Evolutionary conservation across 352 stramenopile species (phyloP).

Genomic region (Elongisporangium anandrum): DNA sequence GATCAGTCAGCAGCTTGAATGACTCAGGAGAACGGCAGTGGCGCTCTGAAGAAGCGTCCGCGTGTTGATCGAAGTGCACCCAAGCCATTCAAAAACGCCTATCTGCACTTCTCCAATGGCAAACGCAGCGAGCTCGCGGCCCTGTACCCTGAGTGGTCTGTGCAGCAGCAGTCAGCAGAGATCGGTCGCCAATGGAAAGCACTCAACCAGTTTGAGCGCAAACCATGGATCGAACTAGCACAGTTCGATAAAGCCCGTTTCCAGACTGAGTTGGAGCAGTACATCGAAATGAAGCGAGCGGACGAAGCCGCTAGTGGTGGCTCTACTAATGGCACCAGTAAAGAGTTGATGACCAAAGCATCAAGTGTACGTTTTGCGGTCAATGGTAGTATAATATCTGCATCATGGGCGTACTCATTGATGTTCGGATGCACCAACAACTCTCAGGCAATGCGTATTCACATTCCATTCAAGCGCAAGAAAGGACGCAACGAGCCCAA

Average conservation of each 20-base stretch:
- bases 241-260: constrained; percentile 57
- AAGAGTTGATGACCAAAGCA: neutral
- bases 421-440: no score
- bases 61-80: constrained; percentile 6
- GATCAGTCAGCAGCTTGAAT: constrained; percentile 3
- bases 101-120: constrained; percentile 40
- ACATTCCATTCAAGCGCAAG: constrained; percentile 22
- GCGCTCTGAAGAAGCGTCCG: constrained; percentile 4
- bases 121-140: constrained; percentile 27
- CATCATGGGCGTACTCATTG: no score
- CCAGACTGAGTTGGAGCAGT: constrained; percentile 28
- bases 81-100: constrained; percentile 32
- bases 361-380: constrained; percentile 5
- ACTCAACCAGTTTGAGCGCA: constrained; percentile 29
- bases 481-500: constrained; percentile 38
- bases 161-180: constrained; percentile 43
- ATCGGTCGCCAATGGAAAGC: constrained; percentile 49
- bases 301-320: constrained; percentile 1
- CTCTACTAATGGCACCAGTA: constrained; percentile 1
- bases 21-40: neutral
- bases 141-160: constrained; percentile 32
- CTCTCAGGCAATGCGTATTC: constrained; percentile 6
- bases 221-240: constrained; percentile 48
- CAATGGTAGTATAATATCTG: no score
- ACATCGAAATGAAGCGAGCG: constrained; percentile 11